Evolutionary conservation across 208 protist genomes (phyloP).

Genomic region (Lotmaria passim): DNA sequence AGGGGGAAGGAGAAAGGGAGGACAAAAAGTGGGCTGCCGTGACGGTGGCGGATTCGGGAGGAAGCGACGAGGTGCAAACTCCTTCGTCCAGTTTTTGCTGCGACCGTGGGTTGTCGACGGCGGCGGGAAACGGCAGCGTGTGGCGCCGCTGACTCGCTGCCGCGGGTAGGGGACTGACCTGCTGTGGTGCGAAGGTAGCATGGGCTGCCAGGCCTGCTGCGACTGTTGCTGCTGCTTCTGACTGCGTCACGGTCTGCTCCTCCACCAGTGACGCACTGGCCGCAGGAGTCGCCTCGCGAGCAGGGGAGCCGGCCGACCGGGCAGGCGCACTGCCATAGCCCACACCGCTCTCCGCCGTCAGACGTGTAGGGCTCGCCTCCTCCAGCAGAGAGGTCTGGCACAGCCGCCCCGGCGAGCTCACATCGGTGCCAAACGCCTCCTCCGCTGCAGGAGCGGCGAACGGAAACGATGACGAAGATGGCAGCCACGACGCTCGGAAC

Average conservation of each 20-base stretch:
- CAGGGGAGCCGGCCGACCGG: background rate
- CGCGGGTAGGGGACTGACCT: too few species aligned
- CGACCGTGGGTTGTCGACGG: too few species aligned
- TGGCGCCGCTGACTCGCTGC: too few species aligned
- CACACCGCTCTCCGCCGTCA: background rate
- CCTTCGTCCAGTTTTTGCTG: too few species aligned
- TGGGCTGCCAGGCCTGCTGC: background rate
- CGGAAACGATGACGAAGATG: background rate
- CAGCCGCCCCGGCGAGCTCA: too few species aligned
- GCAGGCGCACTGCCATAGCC: constrained; percentile 24
- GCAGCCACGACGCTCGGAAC: background rate
- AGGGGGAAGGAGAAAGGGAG: background rate
- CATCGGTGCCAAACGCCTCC: too few species aligned
- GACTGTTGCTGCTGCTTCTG: background rate
- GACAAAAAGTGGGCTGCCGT: background rate
- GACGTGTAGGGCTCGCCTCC: constrained; percentile 14
- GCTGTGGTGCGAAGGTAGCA: background rate
- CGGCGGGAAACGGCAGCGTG: too few species aligned
- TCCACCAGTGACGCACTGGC: too few species aligned
- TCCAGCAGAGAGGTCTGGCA: constrained; percentile 21
- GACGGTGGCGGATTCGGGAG: too few species aligned
- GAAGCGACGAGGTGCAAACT: too few species aligned
- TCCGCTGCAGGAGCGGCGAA: too few species aligned
- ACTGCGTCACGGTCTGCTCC: too few species aligned
- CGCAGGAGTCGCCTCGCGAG: background rate